Base-by-base conservation (phyloP, 2,329 filamentous ascomycete genomes). In the Pseudocercospora macadamiae region DNA sequence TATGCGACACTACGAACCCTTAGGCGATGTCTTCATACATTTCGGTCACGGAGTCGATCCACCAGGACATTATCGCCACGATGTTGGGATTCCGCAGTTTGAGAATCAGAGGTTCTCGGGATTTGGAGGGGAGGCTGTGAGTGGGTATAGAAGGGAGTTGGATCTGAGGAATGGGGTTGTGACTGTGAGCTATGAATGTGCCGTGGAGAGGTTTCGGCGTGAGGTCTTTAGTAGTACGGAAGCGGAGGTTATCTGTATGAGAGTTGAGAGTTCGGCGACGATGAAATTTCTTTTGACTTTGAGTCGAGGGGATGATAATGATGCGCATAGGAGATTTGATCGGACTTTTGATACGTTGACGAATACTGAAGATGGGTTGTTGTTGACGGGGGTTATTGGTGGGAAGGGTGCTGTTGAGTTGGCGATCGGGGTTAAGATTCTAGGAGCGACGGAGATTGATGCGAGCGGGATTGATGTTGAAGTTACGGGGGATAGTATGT, bases 191-290 rank as follows among this genome's bases (percentile, higher is more conserved):
- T 51, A 51, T 25, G 16, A 30, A 32, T 51, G 48, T 37, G 28
- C 32, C 23, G 48, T 26, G 7, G 28, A 9, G 14, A 28, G 36
- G 10, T 32, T 51, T 19, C 9, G 21, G 30, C 48, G 48, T 2
- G 48, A 51, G 18, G 18, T 51, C 2, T 51, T 51, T 23, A 21
- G 25, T 5, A 51, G 48, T 37, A 51, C 30, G 30, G 30, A 14
- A 4, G 48, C 26, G 12, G 48, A 51, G n/a, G 30, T 51, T n/a
- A 51, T 51, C 14, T 51, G 48, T 19, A 51, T 51, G 48, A 51
- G 48, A 23, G 12, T 51, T 7, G 16, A 16, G 16, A 34, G 26
- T 10, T 8, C 32, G 12, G 26, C 32, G 26, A 9, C 25, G 16
- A 34, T 51, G 48, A 32, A 14, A 6, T 51, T 51, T 23, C 9